Conservation (phyloP, 352 stramenopile species). For the Albugo candida region DNA sequence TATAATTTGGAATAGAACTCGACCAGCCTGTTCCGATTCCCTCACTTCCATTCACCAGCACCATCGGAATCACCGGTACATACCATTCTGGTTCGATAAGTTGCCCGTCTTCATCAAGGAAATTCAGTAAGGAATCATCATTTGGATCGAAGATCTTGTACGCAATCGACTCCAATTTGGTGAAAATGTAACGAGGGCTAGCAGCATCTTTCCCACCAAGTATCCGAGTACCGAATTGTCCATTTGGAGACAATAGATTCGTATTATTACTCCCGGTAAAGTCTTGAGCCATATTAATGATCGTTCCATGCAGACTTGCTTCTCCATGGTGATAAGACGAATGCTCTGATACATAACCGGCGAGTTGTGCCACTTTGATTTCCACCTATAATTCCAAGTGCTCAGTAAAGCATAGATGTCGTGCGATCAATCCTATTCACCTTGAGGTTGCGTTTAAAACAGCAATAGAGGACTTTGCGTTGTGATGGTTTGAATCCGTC, state of each 20-base stretch:
- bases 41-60: constrained; percentile 92
- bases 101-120: constrained; percentile 83
- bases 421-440: constrained; percentile 21
- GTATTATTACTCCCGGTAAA: constrained; percentile 98
- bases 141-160: constrained; percentile 73
- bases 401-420: neutral
- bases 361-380: constrained; percentile 88
- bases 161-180: constrained; percentile 74
- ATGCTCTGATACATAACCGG: constrained; percentile 95
- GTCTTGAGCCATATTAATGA: constrained; percentile 97
- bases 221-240: constrained; percentile 95
- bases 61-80: constrained; percentile 92
- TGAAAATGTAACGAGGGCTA: constrained; percentile 89
- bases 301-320: constrained; percentile 84
- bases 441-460: constrained; percentile 96
- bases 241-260: constrained; percentile 86
- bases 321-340: constrained; percentile 98
- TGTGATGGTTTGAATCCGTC: constrained; percentile 98
- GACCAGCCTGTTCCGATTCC: constrained; percentile 96
- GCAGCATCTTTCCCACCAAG: constrained; percentile 92
- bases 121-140: constrained; percentile 82
- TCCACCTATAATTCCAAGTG: constrained; percentile 20
- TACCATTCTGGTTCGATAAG: constrained; percentile 87
- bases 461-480: constrained; percentile 94
- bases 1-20: constrained; percentile 84